Evolutionary conservation across 108 stramenopile species (phyloP).

Genomic region (Fragilariopsis cylindrus): DNA sequence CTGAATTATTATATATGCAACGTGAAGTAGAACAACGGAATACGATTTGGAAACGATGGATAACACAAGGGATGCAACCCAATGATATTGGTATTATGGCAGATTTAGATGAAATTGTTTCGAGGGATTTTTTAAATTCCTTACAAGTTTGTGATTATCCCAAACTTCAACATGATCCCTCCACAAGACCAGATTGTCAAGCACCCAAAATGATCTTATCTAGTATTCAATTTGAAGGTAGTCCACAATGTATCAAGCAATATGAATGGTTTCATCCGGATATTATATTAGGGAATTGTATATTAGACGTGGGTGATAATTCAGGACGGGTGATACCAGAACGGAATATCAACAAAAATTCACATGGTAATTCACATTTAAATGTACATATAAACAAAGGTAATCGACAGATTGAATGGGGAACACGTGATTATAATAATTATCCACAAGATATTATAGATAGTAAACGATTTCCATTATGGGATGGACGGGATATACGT

Average conservation of each 20-base stretch:
- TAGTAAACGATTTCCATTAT: not conserved
- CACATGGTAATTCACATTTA: too few species aligned
- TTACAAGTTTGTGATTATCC: conserved; percentile 49
- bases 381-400: not conserved
- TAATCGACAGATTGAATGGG: not conserved
- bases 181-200: not conserved
- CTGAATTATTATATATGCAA: not conserved
- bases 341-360: not conserved
- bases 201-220: conserved; percentile 27
- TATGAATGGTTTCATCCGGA: conserved; percentile 25
- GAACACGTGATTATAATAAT: conserved; percentile 7
- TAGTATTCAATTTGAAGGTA: conserved; percentile 44
- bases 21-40: conserved; percentile 52
- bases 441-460: conserved; percentile 8
- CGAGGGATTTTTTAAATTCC: conserved; percentile 60
- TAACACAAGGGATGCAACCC: conserved; percentile 48
- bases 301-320: conserved; percentile 5
- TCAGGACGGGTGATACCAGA: not conserved
- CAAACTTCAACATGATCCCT: conserved; percentile 1
- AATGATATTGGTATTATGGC: conserved; percentile 55
- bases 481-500: conserved; percentile 14
- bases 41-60: conserved; percentile 49
- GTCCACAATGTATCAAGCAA: conserved; percentile 43
- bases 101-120: conserved; percentile 56
- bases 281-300: not conserved